Base-by-base conservation (phyloP, 805 yeast species). In the Starmerella etchellsii region DNA sequence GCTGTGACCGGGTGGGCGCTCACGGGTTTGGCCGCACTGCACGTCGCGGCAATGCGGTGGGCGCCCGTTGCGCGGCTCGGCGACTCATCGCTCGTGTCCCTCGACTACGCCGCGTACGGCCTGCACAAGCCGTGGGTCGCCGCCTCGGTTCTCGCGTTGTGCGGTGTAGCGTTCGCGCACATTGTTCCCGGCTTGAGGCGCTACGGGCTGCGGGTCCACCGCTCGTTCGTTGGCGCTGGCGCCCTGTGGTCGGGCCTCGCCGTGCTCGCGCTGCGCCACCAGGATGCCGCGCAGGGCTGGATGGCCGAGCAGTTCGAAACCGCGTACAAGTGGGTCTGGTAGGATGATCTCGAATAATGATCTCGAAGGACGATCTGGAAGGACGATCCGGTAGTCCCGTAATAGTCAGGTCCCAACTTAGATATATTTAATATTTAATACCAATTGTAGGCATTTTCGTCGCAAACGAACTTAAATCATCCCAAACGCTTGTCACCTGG, bases 21-120 rank as follows among this genome's bases (percentile, higher is more conserved):
- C 28, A 40, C 70, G 0, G 68, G 71, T 0, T 49, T 72, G 7
- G 41, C 74, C 1, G 36, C 48, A 0, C 66, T 58, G 31, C 91
- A 81, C 53, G 62, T 63, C 15, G 42, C 59, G 11, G 66, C 68
- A 33, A 64, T 69, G 47, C 62, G 83, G 39, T 36, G 66, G 3
- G 61, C 63, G 0, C 85, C 88, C 0, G 22, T 64, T n/a, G 15
- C 51, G 2, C 61, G 74, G 1, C 81, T 77, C 43, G 85, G 83
- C 1, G 88, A 79, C 55, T 70, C 78, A 2, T 67, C 77, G 1
- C 59, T 70, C 40, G 57, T 81, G 18, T 67, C 62, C 33, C 57
- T 81, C 33, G 68, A 70, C 8, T 78, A 65, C 50, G 62, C 79
- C 9, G 50, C 74, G 5, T 50, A 43, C 37, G 21, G 27, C 10